Base-by-base conservation (phyloP, 176 grass and related monocot species). In the Chrysopogon serrulatus region DNA sequence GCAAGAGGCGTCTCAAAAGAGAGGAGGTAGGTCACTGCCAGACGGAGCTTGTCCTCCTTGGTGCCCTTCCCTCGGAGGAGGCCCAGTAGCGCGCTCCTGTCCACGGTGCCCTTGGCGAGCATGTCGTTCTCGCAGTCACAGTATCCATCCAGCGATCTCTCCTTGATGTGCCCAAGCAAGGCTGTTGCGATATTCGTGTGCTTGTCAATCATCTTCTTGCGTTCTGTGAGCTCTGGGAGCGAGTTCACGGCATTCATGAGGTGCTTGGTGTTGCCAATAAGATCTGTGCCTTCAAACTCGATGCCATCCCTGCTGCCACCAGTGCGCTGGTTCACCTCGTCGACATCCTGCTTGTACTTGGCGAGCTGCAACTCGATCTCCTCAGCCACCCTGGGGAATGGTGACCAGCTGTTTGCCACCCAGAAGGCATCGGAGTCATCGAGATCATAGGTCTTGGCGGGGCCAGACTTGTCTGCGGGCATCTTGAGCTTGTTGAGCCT, bases 171-270 rank as follows among this genome's bases (percentile, higher is more conserved):
- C 74, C 65, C 90, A 65, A 97, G 91, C 81, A 97, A 60, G 11
- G 79, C 86, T 16, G 95, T 92, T 15, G 95, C 95, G 43, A 97
- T 92, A 47, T 97, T 94, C 3, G 86, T 97, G 76, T 97, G 95
- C 60, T 97, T 97, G 66, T 97, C 95, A 15, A 97, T 97, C 81
- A 94, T 86, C 78, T 92, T 97, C 81, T 97, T 97, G 28, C 95
- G 86, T 37, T 92, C 95, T 4, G 95, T 97, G 33, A 97, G 73
- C 84, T 97, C 90, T 13, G 95, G 95, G 10, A 97, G 95, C 8
- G 90, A 97, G 78, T 92, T 97, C 39, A 97, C 92, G 1, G 95
- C 92, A 59, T 91, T 92, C 95, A 94, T 94, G 60, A 97, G 77
- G 77, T 94, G 90, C 80, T 92, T 92, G 9, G 95, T 97, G 83